phyloP scores from a whole-genome alignment of 352 stramenopile genomes.

The Globisporangium heterothallicum region DNA sequence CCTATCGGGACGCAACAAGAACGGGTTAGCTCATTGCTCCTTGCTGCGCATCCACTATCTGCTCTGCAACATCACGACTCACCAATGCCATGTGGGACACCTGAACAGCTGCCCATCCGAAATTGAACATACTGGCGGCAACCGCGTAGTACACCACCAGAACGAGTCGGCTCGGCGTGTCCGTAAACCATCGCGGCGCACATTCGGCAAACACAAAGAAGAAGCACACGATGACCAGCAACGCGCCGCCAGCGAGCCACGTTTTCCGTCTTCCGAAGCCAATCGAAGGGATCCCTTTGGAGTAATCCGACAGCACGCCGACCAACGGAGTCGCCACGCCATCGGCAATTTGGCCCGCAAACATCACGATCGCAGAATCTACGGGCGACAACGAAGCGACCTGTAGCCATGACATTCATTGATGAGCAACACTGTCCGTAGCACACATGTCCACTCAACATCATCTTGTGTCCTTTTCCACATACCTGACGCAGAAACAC shows the following conservation, averaged over 20 bases:
- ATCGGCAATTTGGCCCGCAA: constrained; percentile 80
- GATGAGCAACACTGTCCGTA: neutral
- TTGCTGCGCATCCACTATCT: neutral
- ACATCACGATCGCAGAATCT: constrained; percentile 83
- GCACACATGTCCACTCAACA: constrained; percentile 3
- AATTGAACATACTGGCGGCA: constrained; percentile 76
- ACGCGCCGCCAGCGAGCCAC: constrained; percentile 60
- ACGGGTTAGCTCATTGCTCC: neutral
- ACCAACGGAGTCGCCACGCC: constrained; percentile 75
- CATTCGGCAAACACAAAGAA: constrained; percentile 79
- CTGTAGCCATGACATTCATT: neutral
- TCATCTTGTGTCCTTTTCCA: neutral
- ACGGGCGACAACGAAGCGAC: constrained; percentile 60
- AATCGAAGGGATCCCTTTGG: constrained; percentile 51
- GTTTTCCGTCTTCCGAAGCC: constrained; percentile 70
- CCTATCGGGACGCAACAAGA: constrained; percentile 16
- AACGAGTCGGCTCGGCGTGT: constrained; percentile 42
- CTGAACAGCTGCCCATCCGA: constrained; percentile 79
- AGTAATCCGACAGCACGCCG: constrained; percentile 68
- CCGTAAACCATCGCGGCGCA: constrained; percentile 50
- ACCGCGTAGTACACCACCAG: constrained; percentile 77
- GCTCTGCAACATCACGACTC: neutral
- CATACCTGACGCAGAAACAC: constrained; percentile 61
- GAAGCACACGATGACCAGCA: constrained; percentile 80
- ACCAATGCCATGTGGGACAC: constrained; percentile 87